Conservation (phyloP, 495 filamentous ascomycete genomes). For the Xylaria acuta region DNA sequence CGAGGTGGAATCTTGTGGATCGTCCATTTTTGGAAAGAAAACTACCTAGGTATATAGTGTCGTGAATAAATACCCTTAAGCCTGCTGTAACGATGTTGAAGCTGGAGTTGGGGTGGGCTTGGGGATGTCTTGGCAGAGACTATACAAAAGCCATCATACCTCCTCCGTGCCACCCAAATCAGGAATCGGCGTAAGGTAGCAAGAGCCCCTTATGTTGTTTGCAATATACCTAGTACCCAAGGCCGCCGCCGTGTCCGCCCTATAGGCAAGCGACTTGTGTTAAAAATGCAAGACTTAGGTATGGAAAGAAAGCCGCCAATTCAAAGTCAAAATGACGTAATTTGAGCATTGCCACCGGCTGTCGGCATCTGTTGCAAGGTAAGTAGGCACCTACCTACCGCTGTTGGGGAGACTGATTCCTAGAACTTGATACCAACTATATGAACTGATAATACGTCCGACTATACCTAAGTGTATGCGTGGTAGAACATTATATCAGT, state of each 20-base stretch:
- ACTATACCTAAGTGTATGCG: background rate
- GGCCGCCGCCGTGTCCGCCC: too few species aligned
- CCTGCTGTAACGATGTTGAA: conserved; percentile 15
- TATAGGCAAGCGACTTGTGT: background rate
- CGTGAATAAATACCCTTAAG: background rate
- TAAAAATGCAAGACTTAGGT: background rate
- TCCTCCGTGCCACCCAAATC: background rate
- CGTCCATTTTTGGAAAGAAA: background rate
- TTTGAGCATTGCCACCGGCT: conserved; percentile 7
- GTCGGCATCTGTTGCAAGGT: background rate
- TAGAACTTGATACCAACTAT: background rate
- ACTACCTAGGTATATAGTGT: background rate
- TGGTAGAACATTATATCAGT: background rate
- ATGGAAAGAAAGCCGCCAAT: background rate
- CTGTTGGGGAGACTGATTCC: background rate
- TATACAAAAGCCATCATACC: background rate
- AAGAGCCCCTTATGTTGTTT: too few species aligned
- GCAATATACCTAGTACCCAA: background rate
- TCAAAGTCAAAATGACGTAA: conserved; percentile 22
- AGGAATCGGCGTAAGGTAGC: background rate
- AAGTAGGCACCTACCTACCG: background rate
- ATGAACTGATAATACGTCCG: background rate
- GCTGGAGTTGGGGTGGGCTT: conserved; percentile 25
- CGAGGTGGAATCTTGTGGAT: background rate
- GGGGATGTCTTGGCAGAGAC: conserved; percentile 14